Evolutionary conservation across 1,284 basidiomycete genomes (phyloP), one percentile per base, ranked within the genome.

Genomic region (Ceratorhiza oryzae-sativae): DNA sequence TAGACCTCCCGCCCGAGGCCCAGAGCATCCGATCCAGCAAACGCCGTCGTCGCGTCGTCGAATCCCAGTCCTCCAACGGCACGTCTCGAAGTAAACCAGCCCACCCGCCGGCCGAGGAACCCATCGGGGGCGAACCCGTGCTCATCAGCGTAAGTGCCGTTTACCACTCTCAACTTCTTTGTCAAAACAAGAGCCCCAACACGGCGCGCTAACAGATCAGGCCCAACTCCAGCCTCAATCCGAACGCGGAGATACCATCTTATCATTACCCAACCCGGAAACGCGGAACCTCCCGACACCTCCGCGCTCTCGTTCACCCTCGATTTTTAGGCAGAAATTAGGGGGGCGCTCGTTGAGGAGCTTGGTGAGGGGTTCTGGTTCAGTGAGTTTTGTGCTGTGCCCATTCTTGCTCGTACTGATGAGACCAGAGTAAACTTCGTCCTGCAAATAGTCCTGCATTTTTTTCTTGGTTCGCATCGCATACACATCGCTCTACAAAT

Each of bases 221-320:
- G 62, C 42, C 62, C 45, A 65, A 36, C 46, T 62, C 60, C 60
- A 48, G 27, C 41, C 60, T 27, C 36, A 65, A 23, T 49, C 62
- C 62, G 48, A 49, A 41, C 34, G n/a, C 48, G 48, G 25, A 3
- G 48, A 49, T 49, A 49, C 48, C 32, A 27, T 48, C 62, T 13
- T 30, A 53, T 42, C 34, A 49, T 25, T 45, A 34, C 18, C 27
- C 30, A 2, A 20, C 27, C 30, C 45, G 48, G 36, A 45, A 65
- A 20, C 62, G 32, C 45, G 62, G 62, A 53, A 53, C 62, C 48
- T 65, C 62, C 62, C 62, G 62, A 65, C 62, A 65, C 62, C 62
- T 65, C 62, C 62, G 62, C 62, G 62, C 30, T 65, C 62, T 65
- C 62, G 62, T 65, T 65, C 62, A 36, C 62, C 62, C 45, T 65